Evolutionary conservation across 2,329 filamentous ascomycete species (phyloP), one percentile per base, ranked within the genome.

Genomic region (Aureobasidium sp.): DNA sequence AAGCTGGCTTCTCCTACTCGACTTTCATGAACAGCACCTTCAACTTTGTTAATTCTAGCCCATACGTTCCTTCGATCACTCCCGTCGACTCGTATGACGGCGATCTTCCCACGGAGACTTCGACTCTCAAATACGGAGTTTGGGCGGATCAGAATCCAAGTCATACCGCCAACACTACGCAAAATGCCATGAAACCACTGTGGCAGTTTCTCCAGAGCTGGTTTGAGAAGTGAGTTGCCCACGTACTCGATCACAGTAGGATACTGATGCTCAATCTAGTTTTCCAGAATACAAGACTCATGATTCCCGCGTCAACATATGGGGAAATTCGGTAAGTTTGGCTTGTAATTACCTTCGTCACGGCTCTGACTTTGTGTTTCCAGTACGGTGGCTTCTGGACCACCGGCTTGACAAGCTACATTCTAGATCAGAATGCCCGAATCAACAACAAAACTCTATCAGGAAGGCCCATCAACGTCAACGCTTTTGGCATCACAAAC

Each of bases 351-450:
- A 0, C 20, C 4, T 5, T 20, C 18, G 3, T 25, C 18, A 33
- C 69, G 67, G 20, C 59, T 56, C 18, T 69, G 68, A 7, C 23
- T 45, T 20, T 66, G 71, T 56, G n/a, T 51, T 11, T 69, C 3
- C 56, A 55, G 8, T 76, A 75, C 42, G 72, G 70, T 15, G 91
- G 91, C 15, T 86, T 88, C 66, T 93, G 91, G 71, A 90, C 88
- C 0, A 89, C 90, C 2, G 80, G 85, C 5, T 90, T 91, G 69
- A 87, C 88, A 18, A 71, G 78, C 10, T 78, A 81, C 65, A 85
- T 85, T 64, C 81, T 90, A 70, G 73, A 85, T 61, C 89, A 93
- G 76, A 93, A 93, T 69, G 75, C 79, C 11, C 81, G 80, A 59
- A 84, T 86, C 27, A 73, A 77, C 20, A 84, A 74, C 2, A 83